phyloP scores from a whole-genome alignment of 2,329 filamentous ascomycete species.

The Keithomyces neogunnii region DNA sequence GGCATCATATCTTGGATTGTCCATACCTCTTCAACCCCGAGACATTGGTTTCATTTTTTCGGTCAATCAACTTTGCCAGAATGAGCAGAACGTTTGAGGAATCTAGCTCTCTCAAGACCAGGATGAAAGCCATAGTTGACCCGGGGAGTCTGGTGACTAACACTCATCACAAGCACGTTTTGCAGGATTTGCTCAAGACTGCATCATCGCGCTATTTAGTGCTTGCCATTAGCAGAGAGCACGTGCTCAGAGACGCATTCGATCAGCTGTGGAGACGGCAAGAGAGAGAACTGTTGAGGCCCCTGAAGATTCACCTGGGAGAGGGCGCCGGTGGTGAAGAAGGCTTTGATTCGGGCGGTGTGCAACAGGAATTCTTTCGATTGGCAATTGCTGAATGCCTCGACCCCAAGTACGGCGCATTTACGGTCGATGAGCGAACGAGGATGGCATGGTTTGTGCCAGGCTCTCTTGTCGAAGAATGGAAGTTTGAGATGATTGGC shows the following conservation, averaged over 20 bases:
- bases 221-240: constrained; percentile 57
- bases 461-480: constrained; percentile 69
- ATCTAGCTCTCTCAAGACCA: constrained; percentile 48
- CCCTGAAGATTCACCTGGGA: constrained; percentile 81
- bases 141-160: constrained; percentile 47
- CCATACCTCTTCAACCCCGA: constrained; percentile 70
- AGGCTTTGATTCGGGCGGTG: constrained; percentile 86
- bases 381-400: constrained; percentile 74
- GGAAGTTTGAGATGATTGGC: constrained; percentile 86
- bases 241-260: constrained; percentile 65
- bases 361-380: constrained; percentile 94
- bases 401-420: constrained; percentile 69
- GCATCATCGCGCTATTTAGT: constrained; percentile 65
- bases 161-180: constrained; percentile 48
- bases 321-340: constrained; percentile 77
- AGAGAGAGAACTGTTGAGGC: constrained; percentile 70
- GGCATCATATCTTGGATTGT: constrained; percentile 68
- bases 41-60: constrained; percentile 73
- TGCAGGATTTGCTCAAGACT: constrained; percentile 55
- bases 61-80: constrained; percentile 74
- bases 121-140: constrained; percentile 48
- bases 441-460: constrained; percentile 85
- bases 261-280: constrained; percentile 87
- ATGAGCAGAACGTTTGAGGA: constrained; percentile 78
- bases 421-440: constrained; percentile 67